Evolutionary conservation across 805 yeast species (phyloP), one percentile per base, ranked within the genome.

Genomic region (Cyberlindnera subsufficiens): DNA sequence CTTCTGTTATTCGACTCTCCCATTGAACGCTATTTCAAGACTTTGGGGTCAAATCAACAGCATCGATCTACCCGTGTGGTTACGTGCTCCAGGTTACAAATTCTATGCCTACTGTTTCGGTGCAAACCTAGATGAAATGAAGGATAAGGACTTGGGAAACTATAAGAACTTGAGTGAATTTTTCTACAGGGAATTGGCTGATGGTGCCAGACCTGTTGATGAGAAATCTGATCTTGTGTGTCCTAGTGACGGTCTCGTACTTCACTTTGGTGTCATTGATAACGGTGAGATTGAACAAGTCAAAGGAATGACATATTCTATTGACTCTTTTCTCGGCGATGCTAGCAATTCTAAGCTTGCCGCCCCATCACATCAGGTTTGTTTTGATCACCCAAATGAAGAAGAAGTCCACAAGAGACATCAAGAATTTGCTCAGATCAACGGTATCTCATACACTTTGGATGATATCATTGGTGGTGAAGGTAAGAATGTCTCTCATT

Each of bases 281-380:
- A 75, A 83, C 52, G 96, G 96, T 30, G 86, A 85, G 52, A 88
- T 93, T 46, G 98, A 93, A 63, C 98, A 91, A 63, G 98, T 93
- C 33, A 93, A 93, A 66, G 99, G 99, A 7, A 78, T 93, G 78
- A 87, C 95, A 1, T 93, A 93, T 62, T 82, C 95, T 2, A 74
- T 93, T 14, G 91, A 86, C 51, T 90, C 95, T 9, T 75, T 93
- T 42, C 71, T 93, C 37, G 99, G 99, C 4, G 72, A 77, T 38
- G 66, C 70, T 7, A 43, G 56, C 0, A 44, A 47, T 16, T 46
- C 53, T 4, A 66, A 66, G 42, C 59, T 77, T 44, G 83, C 82
- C 11, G 82, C 82, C 1, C 83, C 83, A 4, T 60, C 71, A 9
- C 75, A 72, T 50, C 59, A 68, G 20, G 68, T 76, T 20, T 67